Base-by-base conservation (phyloP, 495 filamentous ascomycete species). In the Penicillium bialowiezense region DNA sequence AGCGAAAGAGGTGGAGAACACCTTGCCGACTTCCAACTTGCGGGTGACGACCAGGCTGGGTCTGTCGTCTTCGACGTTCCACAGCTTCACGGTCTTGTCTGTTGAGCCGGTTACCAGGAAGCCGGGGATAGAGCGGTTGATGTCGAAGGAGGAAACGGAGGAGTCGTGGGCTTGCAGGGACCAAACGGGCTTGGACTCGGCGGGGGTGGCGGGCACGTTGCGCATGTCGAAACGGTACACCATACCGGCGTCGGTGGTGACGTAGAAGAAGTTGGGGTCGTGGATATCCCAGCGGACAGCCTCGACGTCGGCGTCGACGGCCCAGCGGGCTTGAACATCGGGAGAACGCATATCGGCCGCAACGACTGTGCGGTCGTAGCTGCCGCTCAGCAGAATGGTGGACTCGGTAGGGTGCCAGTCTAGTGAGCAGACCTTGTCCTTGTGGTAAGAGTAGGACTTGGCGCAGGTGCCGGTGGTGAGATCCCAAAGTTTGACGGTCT, bases 401-500 rank as follows among this genome's bases (percentile, higher is more conserved):
- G 92, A 83, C 60, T 96, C 87, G 35, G 74, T 81, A 0, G 86
- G 80, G 76, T 97, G 89, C 93, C 93, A 99, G 55, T 91, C 83
- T 36, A 97, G 68, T 6, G 92, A 88, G 78, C 95, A 97, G 41
- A 97, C 89, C 72, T 97, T 97, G 73, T 96, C 92, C 32, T 88
- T 93, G 71, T 96, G 91, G 63, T 82, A 72, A 14, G 78, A 78
- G 74, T 99, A 99, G 18, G 91, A 96, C 71, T 96, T 89, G 54
- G 93, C 95, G 68, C 91, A 96, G 65, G 84, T 91, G 36, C 85
- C 74, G 6, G 89, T 96, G 69, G 88, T 87, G 38, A 99, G 74
- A 70, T 99, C 95, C 93, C 93, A 99, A 7, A 99, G 78, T 71
- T 99, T 99, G 47, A 97, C 83, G 1, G 93, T 97, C 63, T 91